These are phyloP conservation scores for Pyronema domesticum DNA, from an alignment of 495 filamentous ascomycete genomes.

Conservation along the genomic window DNA sequence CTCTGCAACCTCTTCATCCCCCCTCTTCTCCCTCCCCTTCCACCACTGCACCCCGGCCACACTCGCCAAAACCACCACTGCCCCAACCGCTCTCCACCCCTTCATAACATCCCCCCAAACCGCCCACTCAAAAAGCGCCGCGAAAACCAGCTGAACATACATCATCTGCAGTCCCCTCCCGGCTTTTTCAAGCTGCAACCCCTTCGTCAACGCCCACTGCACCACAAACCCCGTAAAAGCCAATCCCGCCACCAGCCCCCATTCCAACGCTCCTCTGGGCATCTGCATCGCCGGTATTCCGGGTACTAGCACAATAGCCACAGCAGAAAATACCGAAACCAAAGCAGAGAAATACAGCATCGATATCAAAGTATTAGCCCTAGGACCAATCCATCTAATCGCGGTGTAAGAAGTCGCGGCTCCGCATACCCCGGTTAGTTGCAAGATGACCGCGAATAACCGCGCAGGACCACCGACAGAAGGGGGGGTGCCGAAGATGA, in stretches of 20 bases:
- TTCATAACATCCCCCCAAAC: conserved; percentile 16
- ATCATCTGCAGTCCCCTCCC: conserved; percentile 30
- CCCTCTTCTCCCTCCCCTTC: neutral
- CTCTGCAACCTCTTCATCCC: neutral
- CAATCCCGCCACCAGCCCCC: conserved; percentile 50
- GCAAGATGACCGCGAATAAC: conserved; percentile 48
- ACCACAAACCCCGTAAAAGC: conserved; percentile 59
- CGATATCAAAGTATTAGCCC: conserved; percentile 68
- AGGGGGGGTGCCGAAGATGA: conserved; percentile 25
- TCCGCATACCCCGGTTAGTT: conserved; percentile 63
- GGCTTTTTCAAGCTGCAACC: conserved; percentile 46
- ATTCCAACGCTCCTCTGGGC: conserved; percentile 46
- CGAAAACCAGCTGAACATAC: conserved; percentile 19
- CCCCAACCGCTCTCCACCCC: conserved; percentile 5
- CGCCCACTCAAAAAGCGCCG: conserved; percentile 15
- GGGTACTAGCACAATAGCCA: conserved; percentile 28
- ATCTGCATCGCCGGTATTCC: conserved; percentile 41
- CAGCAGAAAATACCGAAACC: conserved; percentile 41
- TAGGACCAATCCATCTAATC: conserved; percentile 67
- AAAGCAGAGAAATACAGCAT: conserved; percentile 72
- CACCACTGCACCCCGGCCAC: neutral
- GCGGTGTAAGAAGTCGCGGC: conserved; percentile 58
- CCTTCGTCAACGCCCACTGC: conserved; percentile 70
- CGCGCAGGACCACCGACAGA: conserved; percentile 37
- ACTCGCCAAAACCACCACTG: conserved; percentile 10